A percentile compares a stretch with the other conserved stretches of the same genome.
Evolutionary conservation across 805 yeast species (phyloP).

Genomic region (Ascoidea rubescens): DNA sequence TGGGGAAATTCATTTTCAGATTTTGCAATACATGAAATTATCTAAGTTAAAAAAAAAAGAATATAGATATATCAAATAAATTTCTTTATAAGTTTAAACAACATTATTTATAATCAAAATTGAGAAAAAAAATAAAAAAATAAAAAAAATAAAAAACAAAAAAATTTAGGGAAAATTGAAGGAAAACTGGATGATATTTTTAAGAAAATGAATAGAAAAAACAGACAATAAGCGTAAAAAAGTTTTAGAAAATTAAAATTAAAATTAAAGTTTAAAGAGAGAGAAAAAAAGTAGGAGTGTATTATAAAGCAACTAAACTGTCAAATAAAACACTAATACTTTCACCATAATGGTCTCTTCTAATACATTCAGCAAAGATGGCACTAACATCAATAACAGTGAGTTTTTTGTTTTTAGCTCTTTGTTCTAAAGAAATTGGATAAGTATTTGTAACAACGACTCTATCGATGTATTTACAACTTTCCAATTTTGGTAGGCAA

Average conservation of each 20-base stretch:
- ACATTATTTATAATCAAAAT: not conserved
- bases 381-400: constrained; percentile 87
- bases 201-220: too few species aligned
- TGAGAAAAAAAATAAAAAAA: not conserved
- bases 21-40: not conserved
- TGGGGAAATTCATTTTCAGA: not conserved
- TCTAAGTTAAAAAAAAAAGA: not conserved
- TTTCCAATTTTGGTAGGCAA: constrained; percentile 68
- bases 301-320: constrained; percentile 47
- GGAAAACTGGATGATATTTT: not conserved
- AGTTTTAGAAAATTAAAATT: not conserved
- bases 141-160: too few species aligned
- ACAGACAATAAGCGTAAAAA: not conserved
- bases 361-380: constrained; percentile 93
- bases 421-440: constrained; percentile 60
- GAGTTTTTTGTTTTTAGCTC: constrained; percentile 50
- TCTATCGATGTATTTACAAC: constrained; percentile 73
- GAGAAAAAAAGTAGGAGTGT: constrained; percentile 2
- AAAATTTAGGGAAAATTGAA: not conserved
- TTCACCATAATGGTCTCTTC: constrained; percentile 98
- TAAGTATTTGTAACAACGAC: constrained; percentile 93
- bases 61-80: not conserved
- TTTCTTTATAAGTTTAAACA: not conserved
- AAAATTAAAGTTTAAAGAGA: not conserved
- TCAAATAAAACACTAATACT: constrained; percentile 87